phyloP scores from a whole-genome alignment of 2,329 filamentous ascomycete species.

The Calonectria honghensis region DNA sequence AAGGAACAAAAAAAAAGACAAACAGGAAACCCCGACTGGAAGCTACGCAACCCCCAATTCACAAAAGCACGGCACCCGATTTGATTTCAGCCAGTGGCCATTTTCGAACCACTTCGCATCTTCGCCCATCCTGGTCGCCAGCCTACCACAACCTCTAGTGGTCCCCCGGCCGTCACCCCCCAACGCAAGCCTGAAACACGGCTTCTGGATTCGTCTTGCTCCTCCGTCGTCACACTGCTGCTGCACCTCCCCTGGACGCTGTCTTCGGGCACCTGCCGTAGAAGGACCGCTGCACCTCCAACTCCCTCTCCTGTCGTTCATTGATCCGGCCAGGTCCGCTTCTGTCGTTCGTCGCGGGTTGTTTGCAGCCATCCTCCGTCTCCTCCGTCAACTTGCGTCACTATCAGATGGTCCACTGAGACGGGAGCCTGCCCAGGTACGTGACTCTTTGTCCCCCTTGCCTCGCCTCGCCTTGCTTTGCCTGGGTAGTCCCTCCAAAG shows the following conservation, averaged over 20 bases:
- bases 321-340: slow-evolving; percentile 42
- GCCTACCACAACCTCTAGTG: slow-evolving; percentile 45
- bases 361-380: slow-evolving; percentile 28
- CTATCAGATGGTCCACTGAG: slow-evolving; percentile 29
- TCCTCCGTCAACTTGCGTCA: slow-evolving; percentile 28
- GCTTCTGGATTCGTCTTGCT: slow-evolving; percentile 47
- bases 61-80: neutral
- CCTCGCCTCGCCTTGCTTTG: slow-evolving; percentile 31
- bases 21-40: slow-evolving; percentile 40
- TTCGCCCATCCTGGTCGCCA: slow-evolving; percentile 42
- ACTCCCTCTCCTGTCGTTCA: slow-evolving; percentile 32
- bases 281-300: slow-evolving; percentile 40
- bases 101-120: slow-evolving; percentile 42
- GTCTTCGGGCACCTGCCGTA: slow-evolving; percentile 40
- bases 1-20: neutral
- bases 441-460: slow-evolving; percentile 38
- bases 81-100: slow-evolving; percentile 24
- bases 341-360: slow-evolving; percentile 51
- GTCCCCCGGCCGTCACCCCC: slow-evolving; percentile 47
- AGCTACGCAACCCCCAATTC: slow-evolving; percentile 24
- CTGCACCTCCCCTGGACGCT: slow-evolving; percentile 31
- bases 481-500: slow-evolving; percentile 28
- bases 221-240: slow-evolving; percentile 48
- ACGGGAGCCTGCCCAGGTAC: slow-evolving; percentile 33
- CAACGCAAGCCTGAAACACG: slow-evolving; percentile 55